Evolutionary conservation across 2,329 filamentous ascomycete species (phyloP).

Genomic region (Sclerotiophoma versabilis): DNA sequence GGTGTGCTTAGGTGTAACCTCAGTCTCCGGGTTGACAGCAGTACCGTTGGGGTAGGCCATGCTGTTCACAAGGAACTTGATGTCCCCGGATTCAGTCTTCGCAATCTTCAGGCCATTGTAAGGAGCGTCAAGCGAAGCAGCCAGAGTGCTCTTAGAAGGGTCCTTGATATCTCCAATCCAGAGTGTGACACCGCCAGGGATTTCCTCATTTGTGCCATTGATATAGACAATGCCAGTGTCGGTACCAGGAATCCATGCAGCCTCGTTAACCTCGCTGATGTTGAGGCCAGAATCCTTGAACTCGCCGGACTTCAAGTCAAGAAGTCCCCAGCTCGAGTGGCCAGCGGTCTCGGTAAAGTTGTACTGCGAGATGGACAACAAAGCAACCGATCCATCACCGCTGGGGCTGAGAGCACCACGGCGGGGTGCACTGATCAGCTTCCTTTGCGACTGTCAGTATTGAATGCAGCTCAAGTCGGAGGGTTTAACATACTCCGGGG

Average conservation of each 20-base stretch:
- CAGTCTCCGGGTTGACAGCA: slow-evolving; percentile 70
- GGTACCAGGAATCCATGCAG: slow-evolving; percentile 44
- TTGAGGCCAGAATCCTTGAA: slow-evolving; percentile 43
- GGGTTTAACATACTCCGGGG: slow-evolving; percentile 41
- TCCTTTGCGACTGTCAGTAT: slow-evolving; percentile 26
- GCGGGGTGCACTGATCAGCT: slow-evolving; percentile 74
- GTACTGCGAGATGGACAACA: slow-evolving; percentile 77
- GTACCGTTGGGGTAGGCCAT: slow-evolving; percentile 72
- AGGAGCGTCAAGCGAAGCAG: slow-evolving; percentile 55
- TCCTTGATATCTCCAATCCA: slow-evolving; percentile 45
- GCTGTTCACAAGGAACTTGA: slow-evolving; percentile 61
- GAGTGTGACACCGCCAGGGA: slow-evolving; percentile 44
- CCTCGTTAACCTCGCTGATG: slow-evolving; percentile 43
- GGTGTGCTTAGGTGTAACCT: slow-evolving; percentile 65
- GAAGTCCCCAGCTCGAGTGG: slow-evolving; percentile 59
- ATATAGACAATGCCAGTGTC: slow-evolving; percentile 68
- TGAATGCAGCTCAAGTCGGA: background rate
- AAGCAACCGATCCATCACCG: slow-evolving; percentile 65
- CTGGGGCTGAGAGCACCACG: slow-evolving; percentile 74
- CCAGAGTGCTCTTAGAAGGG: slow-evolving; percentile 38
- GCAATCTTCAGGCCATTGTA: slow-evolving; percentile 59
- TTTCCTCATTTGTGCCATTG: slow-evolving; percentile 66
- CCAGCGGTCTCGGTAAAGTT: slow-evolving; percentile 76
- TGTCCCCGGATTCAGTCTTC: slow-evolving; percentile 48
- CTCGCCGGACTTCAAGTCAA: slow-evolving; percentile 44